Base-by-base conservation (phyloP, 2,329 filamentous ascomycete genomes). In the Coniochaeta sp. region DNA sequence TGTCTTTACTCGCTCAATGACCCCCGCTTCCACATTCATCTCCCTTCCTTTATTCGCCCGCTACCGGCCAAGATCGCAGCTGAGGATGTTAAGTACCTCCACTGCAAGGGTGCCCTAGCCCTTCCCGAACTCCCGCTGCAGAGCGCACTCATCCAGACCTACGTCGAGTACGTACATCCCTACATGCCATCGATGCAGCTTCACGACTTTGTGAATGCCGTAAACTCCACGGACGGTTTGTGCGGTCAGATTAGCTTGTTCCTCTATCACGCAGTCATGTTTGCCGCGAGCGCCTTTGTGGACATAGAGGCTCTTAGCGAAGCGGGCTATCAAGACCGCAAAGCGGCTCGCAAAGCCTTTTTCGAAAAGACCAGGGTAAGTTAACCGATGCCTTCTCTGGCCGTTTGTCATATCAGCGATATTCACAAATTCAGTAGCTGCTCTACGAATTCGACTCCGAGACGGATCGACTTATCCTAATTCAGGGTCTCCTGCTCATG, bases 371-470 rank as follows among this genome's bases (percentile, higher is more conserved):
- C 91, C 44, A 89, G 91, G 77, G 89, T 92, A 77, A 77, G 87
- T 77, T 36, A 7, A 7, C 34, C 16, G 16, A 36, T 8, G 43
- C 43, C 7, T 11, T 50, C 43, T 24, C 43, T 11, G 7, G 43
- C 8, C 19, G 17, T 50, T n/a, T 8, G 8, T 24, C 7, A 50
- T 36, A 8, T 36, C n/a, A n/a, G n/a, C n/a, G n/a, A 36, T 36
- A 50, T 50, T 8, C 17, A n/a, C 43, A 7, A n/a, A 24, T 8
- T n/a, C 43, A n/a, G 9, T 50, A 91, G 86, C 81, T 95, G 2
- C 81, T 98, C 22, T 97, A 97, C 74, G 93, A 97, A 71, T 96
- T 96, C 66, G 93, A 98, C 73, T 96, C 96, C 73, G 93, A 98
- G 74, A 85, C 87, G 52, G 93, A 97, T 72, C 89, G 93, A 58